These are phyloP conservation scores for Selaginella moellendorffii DNA, from an alignment of 75 land plant species.

Conservation along the genomic window DNA sequence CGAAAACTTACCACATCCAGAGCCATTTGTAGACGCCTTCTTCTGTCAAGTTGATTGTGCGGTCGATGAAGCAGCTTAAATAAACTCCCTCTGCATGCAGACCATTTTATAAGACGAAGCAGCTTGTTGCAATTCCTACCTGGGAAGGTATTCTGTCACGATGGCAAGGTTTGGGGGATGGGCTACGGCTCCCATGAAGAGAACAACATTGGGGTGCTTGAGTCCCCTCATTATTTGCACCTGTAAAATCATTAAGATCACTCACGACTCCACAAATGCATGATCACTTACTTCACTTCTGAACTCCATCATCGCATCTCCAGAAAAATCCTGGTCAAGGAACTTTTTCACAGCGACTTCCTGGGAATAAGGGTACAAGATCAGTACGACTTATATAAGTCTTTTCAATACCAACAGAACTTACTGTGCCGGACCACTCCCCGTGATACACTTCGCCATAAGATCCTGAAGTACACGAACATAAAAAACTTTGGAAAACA, in stretches of 20 bases:
- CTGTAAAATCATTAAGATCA: conserved; percentile 17
- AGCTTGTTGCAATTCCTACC: conserved; percentile 32
- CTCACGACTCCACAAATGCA: too few relatives aligned
- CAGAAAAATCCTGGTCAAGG: conserved; percentile 73
- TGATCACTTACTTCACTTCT: conserved; percentile 77
- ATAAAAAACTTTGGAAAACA: too few relatives aligned
- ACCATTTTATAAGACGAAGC: not conserved
- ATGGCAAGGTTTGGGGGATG: conserved; percentile 93
- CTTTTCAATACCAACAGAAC: not conserved
- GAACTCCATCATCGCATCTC: conserved; percentile 85
- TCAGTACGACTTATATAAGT: too few relatives aligned
- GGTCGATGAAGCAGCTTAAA: conserved; percentile 85
- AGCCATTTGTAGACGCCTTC: conserved; percentile 90
- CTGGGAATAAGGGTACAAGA: too few relatives aligned
- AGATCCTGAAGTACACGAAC: conserved; percentile 3
- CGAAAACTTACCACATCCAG: conserved; percentile 61
- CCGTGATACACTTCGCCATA: conserved; percentile 8
- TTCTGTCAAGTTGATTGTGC: conserved; percentile 78
- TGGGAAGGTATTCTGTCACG: conserved; percentile 83
- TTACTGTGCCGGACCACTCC: conserved; percentile 4
- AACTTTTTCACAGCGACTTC: conserved; percentile 95
- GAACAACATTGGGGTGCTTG: conserved; percentile 98
- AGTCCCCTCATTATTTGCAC: conserved; percentile 86
- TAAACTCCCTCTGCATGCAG: conserved; percentile 80
- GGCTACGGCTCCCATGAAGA: conserved; percentile 97